Evolutionary conservation across 768 basidiomycete species (phyloP), one percentile per base, ranked within the genome.

Genomic region (Lyophyllum atratum): DNA sequence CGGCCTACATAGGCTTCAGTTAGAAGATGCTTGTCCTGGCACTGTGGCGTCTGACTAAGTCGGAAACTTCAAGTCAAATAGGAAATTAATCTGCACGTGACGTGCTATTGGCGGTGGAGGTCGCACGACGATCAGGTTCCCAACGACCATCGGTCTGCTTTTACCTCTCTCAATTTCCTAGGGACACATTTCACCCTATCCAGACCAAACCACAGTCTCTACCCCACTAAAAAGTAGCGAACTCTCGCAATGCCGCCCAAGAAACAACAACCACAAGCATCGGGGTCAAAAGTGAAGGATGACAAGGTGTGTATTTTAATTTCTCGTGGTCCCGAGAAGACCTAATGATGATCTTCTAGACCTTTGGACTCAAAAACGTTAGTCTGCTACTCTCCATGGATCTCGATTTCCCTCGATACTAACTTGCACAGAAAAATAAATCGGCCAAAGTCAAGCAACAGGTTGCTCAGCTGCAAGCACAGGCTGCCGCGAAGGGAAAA

Each of bases 361-460:
- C 66, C 1, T 66, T 66, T 40, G 66, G 66, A 25, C 44, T 66
- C 26, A 66, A 66, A 63, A 66, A 66, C 26, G 66, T 66, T 31
- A 42, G 59, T 54, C 22, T 55, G 17, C 24, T 12, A 29, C 26
- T 12, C 29, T 29, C 7, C 46, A 7, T 14, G n/a, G 3, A 39
- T 45, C 28, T 52, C 43, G 40, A 57, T 60, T 51, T 53, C 19
- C 45, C 2, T 53, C 49, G 49, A 63, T 59, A 37, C 61, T 33
- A n/a, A 31, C 37, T 54, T 57, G 39, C 46, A 46, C 68, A 92
- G 90, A 95, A 95, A 92, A 95, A 94, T 70, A 95, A 93, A 77
- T 95, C 94, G 2, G 75, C 92, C 65, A 97, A 90, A 72, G 95
- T 95, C 25, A 90, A 98, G 78, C 85, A 89, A 63, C 82, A 93